Conservation (phyloP, 805 yeast species). For the Kluyveromyces starmeri region DNA sequence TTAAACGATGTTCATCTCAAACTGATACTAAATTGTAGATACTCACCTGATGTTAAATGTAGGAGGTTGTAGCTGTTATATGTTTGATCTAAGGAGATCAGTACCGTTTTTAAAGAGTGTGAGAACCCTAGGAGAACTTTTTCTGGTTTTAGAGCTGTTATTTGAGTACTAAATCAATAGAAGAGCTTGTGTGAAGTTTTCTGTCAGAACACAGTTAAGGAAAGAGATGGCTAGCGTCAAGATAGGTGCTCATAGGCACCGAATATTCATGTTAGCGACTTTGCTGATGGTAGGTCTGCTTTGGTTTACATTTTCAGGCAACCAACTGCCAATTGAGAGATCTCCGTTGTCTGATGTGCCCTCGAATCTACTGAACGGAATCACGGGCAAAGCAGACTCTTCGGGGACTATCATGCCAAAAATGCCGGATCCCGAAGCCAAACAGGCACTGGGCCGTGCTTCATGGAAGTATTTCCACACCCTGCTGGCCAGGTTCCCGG, state of each 20-base stretch:
- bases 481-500: slow-evolving; percentile 86
- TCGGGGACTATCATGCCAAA: slow-evolving; percentile 73
- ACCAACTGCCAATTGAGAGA: slow-evolving; percentile 16
- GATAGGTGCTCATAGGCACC: slow-evolving; percentile 5
- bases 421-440: slow-evolving; percentile 66
- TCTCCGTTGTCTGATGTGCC: neutral
- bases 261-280: slow-evolving; percentile 10
- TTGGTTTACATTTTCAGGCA: slow-evolving; percentile 20
- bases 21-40: too few species aligned
- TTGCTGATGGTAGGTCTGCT: slow-evolving; percentile 14
- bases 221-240: too few species aligned
- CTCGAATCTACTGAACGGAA: neutral
- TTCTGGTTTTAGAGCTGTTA: too few species aligned
- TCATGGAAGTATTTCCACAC: slow-evolving; percentile 93
- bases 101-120: too few species aligned
- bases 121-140: too few species aligned
- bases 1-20: too few species aligned
- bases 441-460: slow-evolving; percentile 80
- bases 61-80: too few species aligned
- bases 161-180: too few species aligned
- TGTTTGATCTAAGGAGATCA: too few species aligned
- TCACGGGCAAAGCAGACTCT: neutral
- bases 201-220: too few species aligned
- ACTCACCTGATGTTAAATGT: too few species aligned
- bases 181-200: too few species aligned